A percentile compares a stretch with the other conserved stretches of the same genome.
Evolutionary conservation across 176 grass and related monocot species (phyloP).

Genomic region (Oropetium thomaeum): DNA sequence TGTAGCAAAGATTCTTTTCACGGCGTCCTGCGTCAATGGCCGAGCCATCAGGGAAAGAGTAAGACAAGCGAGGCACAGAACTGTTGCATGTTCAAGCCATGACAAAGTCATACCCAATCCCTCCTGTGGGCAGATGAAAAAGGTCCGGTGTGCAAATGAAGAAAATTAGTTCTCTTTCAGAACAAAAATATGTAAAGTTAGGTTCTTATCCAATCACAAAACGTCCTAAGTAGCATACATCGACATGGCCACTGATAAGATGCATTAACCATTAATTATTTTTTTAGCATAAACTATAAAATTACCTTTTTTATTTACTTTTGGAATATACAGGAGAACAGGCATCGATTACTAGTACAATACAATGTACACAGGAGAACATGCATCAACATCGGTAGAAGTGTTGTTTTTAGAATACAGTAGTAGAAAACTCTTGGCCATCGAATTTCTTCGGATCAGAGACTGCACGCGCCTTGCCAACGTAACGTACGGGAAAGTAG

Average conservation of each 20-base stretch:
- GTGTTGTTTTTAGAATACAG: too few relatives aligned
- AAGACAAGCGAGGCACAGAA: background rate
- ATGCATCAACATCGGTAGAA: too few relatives aligned
- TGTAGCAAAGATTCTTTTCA: conserved; percentile 11
- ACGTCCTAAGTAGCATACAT: background rate
- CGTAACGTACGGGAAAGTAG: background rate
- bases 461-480: background rate
- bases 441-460: too few relatives aligned
- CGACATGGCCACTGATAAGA: background rate
- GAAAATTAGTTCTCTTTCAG: background rate
- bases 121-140: background rate
- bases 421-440: too few relatives aligned
- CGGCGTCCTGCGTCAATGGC: background rate
- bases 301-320: too few relatives aligned
- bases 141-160: background rate
- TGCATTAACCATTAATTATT: background rate
- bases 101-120: background rate
- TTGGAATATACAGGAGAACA: too few relatives aligned
- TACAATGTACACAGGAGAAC: too few relatives aligned
- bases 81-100: background rate
- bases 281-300: background rate
- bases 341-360: too few relatives aligned
- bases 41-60: background rate
- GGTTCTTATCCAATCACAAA: background rate
- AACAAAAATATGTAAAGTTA: too few relatives aligned